phyloP scores from a whole-genome alignment of 225 moss, liverwort and hornwort genomes.

The Bryoerythrophyllum caledonicum region DNA sequence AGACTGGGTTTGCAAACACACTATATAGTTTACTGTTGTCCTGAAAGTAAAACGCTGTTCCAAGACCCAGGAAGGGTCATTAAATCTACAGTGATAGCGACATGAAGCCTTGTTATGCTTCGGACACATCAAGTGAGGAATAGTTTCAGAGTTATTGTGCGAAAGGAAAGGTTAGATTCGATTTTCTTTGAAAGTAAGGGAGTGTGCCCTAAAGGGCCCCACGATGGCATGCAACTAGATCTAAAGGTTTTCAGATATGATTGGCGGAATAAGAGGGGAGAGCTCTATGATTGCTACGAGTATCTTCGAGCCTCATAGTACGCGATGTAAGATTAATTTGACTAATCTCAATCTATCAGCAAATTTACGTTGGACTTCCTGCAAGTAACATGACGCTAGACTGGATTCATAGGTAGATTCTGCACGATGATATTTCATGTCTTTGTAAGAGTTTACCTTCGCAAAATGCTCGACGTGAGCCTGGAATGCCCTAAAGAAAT shows the following conservation, averaged over 20 bases:
- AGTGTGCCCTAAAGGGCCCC: not conserved
- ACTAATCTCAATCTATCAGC: not conserved
- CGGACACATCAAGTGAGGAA: too few relatives aligned
- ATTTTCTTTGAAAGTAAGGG: not conserved
- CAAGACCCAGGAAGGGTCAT: too few relatives aligned
- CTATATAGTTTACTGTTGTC: too few relatives aligned
- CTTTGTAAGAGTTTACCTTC: conserved; percentile 14
- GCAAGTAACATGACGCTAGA: not conserved
- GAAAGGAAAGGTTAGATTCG: not conserved
- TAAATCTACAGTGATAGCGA: too few relatives aligned
- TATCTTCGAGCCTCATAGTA: not conserved
- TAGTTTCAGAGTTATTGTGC: not conserved
- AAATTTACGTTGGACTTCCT: not conserved
- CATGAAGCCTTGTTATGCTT: too few relatives aligned
- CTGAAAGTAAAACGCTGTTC: too few relatives aligned
- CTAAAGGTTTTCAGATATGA: not conserved
- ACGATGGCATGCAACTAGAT: not conserved
- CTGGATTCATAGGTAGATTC: not conserved
- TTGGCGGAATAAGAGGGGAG: not conserved
- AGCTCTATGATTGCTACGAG: not conserved
- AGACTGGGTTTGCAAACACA: too few relatives aligned
- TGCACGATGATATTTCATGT: conserved; percentile 8
- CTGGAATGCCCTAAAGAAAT: conserved; percentile 48
- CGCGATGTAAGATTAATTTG: not conserved
- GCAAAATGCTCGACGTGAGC: conserved; percentile 30